These are phyloP conservation scores for Syncephalastrum racemosum DNA, from an alignment of 371 early-diverging fungal genomes.

Conservation along the genomic window DNA sequence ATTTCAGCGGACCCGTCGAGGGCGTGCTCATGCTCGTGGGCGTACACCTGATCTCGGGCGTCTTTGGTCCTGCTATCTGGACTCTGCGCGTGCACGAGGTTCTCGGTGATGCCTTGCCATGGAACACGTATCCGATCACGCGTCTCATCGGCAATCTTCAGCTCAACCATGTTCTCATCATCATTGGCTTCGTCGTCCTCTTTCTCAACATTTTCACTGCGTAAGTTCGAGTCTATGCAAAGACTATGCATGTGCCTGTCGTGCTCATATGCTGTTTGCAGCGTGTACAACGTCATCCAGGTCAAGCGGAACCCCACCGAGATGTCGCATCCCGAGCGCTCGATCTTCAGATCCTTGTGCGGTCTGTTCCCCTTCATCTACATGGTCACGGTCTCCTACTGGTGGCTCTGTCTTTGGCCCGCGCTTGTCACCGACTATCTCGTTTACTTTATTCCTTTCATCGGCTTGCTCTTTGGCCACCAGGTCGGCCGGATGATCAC, in stretches of 20 bases:
- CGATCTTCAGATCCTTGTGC: conserved; percentile 53
- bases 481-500: conserved; percentile 84
- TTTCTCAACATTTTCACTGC: conserved; percentile 59
- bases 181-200: conserved; percentile 55
- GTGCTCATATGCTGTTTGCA: conserved; percentile 8
- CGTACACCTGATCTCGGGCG: conserved; percentile 68
- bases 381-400: conserved; percentile 50
- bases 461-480: conserved; percentile 82
- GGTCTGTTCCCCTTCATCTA: conserved; percentile 68
- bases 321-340: conserved; percentile 38
- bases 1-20: conserved; percentile 96
- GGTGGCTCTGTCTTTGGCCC: conserved; percentile 78
- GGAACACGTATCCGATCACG: conserved; percentile 17
- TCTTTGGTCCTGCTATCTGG: conserved; percentile 58
- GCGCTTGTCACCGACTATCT: conserved; percentile 61
- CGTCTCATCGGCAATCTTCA: conserved; percentile 52
- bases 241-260: conserved; percentile 1
- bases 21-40: conserved; percentile 79
- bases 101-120: conserved; percentile 23
- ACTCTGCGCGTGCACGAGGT: conserved; percentile 34
- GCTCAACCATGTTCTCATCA: conserved; percentile 62
- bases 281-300: conserved; percentile 28
- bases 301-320: conserved; percentile 38
- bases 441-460: conserved; percentile 65
- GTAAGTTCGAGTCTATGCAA: conserved; percentile 35